phyloP scores from a whole-genome alignment of 306 rosid species.

The Cicer cuneatum region DNA sequence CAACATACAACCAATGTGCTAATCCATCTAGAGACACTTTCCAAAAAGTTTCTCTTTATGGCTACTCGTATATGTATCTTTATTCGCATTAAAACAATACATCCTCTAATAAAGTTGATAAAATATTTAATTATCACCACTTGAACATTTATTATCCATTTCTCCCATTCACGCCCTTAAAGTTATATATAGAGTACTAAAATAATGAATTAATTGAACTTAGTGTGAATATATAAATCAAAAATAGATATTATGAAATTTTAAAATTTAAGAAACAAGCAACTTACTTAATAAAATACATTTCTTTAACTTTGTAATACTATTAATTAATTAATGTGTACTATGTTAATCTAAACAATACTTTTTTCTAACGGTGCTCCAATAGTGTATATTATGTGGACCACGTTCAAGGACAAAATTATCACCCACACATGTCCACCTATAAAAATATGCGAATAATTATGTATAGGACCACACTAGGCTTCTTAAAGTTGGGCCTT shows the following conservation, averaged over 20 bases:
- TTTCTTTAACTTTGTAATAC: background rate
- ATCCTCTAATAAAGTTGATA: background rate
- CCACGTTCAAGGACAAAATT: conserved; percentile 38
- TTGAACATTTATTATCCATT: background rate
- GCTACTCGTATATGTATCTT: background rate
- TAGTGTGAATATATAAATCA: background rate
- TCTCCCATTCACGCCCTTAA: background rate
- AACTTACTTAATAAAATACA: background rate
- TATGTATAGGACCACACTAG: conserved; percentile 37
- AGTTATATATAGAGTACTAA: background rate
- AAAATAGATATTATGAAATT: background rate
- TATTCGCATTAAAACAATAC: background rate
- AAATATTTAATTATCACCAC: background rate
- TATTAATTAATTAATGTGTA: background rate
- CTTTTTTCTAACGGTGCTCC: background rate
- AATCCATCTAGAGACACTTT: background rate
- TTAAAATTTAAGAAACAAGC: background rate
- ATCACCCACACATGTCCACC: conserved; percentile 38
- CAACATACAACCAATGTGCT: background rate
- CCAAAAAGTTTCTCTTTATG: background rate
- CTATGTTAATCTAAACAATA: background rate
- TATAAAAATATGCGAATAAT: conserved; percentile 40
- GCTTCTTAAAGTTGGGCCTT: conserved; percentile 42
- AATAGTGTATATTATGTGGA: conserved; percentile 34
- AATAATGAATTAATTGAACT: background rate